A percentile compares a stretch with the other conserved stretches of the same genome.
Conservation (phyloP, 2,329 filamentous ascomycete genomes). For the Paraphoma sp. region DNA sequence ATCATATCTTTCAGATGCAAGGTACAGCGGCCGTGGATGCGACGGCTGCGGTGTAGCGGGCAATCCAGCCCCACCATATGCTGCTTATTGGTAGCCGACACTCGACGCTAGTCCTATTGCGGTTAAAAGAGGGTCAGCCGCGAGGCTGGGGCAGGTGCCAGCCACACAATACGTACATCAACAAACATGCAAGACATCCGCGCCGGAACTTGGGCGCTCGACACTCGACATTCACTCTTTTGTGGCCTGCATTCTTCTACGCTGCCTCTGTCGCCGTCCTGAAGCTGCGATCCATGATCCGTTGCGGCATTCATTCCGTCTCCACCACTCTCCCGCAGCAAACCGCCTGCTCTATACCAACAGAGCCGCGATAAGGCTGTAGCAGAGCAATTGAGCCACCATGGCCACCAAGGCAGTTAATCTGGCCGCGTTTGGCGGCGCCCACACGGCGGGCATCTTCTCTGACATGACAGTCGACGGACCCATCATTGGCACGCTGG, state of each 20-base stretch:
- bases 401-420: conserved; percentile 48
- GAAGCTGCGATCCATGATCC: conserved; percentile 33
- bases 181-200: conserved; percentile 10
- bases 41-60: conserved; percentile 1
- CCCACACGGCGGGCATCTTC: conserved; percentile 91
- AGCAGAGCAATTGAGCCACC: conserved; percentile 4
- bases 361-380: background rate
- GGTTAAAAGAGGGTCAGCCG: conserved; percentile 3
- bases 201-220: conserved; percentile 1
- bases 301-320: conserved; percentile 8
- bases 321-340: conserved; percentile 1
- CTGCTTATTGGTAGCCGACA: background rate
- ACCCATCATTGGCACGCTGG: conserved; percentile 89
- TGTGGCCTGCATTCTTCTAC: conserved; percentile 11
- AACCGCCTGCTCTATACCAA: background rate
- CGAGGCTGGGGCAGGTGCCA: conserved; percentile 21
- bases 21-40: conserved; percentile 11
- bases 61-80: background rate
- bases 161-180: conserved; percentile 24
- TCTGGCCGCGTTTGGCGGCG: conserved; percentile 55
- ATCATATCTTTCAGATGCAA: conserved; percentile 16
- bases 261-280: background rate
- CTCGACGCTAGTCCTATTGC: background rate
- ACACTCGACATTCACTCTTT: conserved; percentile 24
- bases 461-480: conserved; percentile 94